A percentile compares a stretch with the other conserved stretches of the same genome.
These are phyloP conservation scores for Limtongozyma cylindracea DNA, from an alignment of 805 yeast genomes.

Conservation along the genomic window DNA sequence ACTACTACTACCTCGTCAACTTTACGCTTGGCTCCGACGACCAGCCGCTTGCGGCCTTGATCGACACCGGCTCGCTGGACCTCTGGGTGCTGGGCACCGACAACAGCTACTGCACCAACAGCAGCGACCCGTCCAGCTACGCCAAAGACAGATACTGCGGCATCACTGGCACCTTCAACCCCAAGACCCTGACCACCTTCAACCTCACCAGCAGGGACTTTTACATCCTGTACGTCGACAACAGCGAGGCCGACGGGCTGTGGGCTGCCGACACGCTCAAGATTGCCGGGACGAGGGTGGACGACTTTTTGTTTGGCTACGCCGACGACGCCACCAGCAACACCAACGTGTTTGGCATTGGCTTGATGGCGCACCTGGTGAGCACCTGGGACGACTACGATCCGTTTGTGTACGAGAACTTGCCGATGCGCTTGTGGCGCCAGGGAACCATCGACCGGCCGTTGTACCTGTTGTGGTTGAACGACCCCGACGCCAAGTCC, in stretches of 20 bases:
- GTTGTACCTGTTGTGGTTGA: slow-evolving; percentile 1
- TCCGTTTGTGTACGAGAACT: slow-evolving; percentile 3
- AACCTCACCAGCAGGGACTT: slow-evolving; percentile 12
- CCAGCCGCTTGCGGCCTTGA: slow-evolving; percentile 8
- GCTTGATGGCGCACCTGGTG: slow-evolving; percentile 1
- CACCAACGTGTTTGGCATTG: slow-evolving; percentile 1
- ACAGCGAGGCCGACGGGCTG: slow-evolving; percentile 18
- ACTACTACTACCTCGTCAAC: slow-evolving; percentile 1
- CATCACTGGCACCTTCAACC: slow-evolving; percentile 10
- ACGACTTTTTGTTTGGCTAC: slow-evolving; percentile 1
- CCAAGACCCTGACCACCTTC: slow-evolving; percentile 13
- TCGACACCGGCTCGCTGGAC: slow-evolving; percentile 3
- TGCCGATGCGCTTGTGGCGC: slow-evolving; percentile 2
- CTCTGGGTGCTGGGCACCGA: neutral
- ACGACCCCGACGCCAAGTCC: neutral
- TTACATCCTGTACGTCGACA: slow-evolving; percentile 20
- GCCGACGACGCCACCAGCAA: neutral
- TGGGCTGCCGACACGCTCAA: slow-evolving; percentile 17
- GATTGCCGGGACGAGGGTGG: neutral
- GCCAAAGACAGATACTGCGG: no score
- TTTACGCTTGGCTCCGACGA: slow-evolving; percentile 6
- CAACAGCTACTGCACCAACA: no score
- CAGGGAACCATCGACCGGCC: neutral
- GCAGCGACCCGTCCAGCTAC: no score
- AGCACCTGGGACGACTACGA: slow-evolving; percentile 3